Base-by-base conservation (phyloP, 495 filamentous ascomycete genomes). In the Daldinia loculata region DNA sequence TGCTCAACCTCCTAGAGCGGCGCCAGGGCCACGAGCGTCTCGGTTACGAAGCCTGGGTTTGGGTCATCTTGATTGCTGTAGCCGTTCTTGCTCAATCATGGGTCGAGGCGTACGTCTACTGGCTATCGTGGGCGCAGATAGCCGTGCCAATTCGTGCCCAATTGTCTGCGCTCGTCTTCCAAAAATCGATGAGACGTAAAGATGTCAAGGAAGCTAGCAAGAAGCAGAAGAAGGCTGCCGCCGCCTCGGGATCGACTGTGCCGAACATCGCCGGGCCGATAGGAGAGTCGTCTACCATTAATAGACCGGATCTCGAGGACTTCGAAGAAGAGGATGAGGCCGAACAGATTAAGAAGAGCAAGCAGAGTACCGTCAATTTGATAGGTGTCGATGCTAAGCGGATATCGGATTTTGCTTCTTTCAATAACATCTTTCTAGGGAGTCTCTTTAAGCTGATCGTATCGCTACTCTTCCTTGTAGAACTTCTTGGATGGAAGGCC, bases 301-400 rank as follows among this genome's bases (percentile, higher is more conserved):
- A 71, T 29, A 66, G 55, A 58, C 71, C 76, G 9, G 61, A 72
- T 34, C 68, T 74, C 30, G 43, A 77, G 4, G 75, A 82, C 4
- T 74, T 74, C 3, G 83, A 84, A 15, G 82, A 79, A 45, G 84
- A 87, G 4, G 89, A 89, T 34, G 84, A 86, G 7, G 69, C 85
- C 3, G 86, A 90, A 52, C 66, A 76, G 30, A 67, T 82, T 34
- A 80, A 79, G 55, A 82, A 80, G 71, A 90, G 89, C 66, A 90
- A 91, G 59, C 93, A 94, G 77, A 90, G 89, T 61, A 91, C 89
- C 12, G 89, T 94, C 58, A 96, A 96, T 72, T 81, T 94, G 39
- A 88, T 93, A 24, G 90, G 90, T 6, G 89, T 97, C 7, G 93
- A 97, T 79, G 84, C 87, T 2, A 88, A 89, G 63, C 87, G 93